These are phyloP conservation scores for Trifolium fragiferum DNA, from an alignment of 306 rosid species.

Conservation along the genomic window DNA sequence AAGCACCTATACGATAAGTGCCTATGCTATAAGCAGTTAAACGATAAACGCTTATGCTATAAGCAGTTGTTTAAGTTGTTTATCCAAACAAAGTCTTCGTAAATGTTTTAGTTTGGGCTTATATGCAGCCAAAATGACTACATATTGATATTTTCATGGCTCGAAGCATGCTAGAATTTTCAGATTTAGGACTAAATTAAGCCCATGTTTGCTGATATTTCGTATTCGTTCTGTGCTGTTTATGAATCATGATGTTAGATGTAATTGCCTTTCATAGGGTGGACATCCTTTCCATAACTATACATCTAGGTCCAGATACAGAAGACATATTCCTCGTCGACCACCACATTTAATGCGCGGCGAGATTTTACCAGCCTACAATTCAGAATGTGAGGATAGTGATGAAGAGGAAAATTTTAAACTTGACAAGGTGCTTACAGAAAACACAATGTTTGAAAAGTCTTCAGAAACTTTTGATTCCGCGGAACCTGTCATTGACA, in stretches of 20 bases:
- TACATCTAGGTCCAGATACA: slow-evolving; percentile 77
- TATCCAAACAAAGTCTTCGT: background rate
- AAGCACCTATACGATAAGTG: background rate
- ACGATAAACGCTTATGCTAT: background rate
- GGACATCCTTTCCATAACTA: slow-evolving; percentile 93
- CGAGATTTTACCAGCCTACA: slow-evolving; percentile 44
- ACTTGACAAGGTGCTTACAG: slow-evolving; percentile 31
- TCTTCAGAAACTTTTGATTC: slow-evolving; percentile 37
- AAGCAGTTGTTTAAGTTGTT: background rate
- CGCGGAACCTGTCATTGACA: slow-evolving; percentile 39
- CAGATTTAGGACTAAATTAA: slow-evolving; percentile 10
- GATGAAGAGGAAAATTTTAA: slow-evolving; percentile 54
- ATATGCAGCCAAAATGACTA: background rate
- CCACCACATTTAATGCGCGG: slow-evolving; percentile 40
- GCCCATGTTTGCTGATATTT: background rate
- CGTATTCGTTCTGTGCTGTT: slow-evolving; percentile 10
- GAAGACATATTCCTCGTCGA: slow-evolving; percentile 52
- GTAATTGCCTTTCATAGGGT: slow-evolving; percentile 60
- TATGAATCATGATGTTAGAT: slow-evolving; percentile 17
- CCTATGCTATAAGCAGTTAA: background rate
- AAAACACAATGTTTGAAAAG: slow-evolving; percentile 27
- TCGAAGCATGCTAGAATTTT: background rate
- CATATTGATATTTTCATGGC: background rate
- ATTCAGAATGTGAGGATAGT: slow-evolving; percentile 56
- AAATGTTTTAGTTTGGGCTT: background rate